Percentiles rank a stretch among this genome's conserved stretches.
These are phyloP conservation scores for Chalciporus pseudorubinellus DNA, from an alignment of 768 basidiomycete genomes.

Conservation along the genomic window DNA sequence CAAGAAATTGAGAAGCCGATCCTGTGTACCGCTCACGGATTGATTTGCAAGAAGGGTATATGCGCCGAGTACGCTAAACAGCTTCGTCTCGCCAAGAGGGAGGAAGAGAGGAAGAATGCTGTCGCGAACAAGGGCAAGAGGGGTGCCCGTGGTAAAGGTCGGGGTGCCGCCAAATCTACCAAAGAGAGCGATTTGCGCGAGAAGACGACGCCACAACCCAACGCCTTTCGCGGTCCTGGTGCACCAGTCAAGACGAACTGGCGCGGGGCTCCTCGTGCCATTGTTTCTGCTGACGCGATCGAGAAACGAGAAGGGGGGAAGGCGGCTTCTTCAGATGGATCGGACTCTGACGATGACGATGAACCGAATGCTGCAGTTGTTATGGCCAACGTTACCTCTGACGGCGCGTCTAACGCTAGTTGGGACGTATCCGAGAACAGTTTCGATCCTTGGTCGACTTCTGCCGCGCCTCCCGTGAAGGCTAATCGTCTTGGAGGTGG, in stretches of 20 bases:
- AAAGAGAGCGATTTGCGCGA: neutral
- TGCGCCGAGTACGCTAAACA: constrained; percentile 33
- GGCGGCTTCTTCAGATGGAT: constrained; percentile 2
- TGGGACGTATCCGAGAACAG: constrained; percentile 22
- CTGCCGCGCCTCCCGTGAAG: constrained; percentile 5
- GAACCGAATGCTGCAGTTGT: constrained; percentile 7
- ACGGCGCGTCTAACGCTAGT: constrained; percentile 17
- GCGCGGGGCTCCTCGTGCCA: constrained; percentile 27
- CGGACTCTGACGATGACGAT: constrained; percentile 12
- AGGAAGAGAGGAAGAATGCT: constrained; percentile 15
- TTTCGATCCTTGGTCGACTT: constrained; percentile 22
- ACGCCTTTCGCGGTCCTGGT: constrained; percentile 28
- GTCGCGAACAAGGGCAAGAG: constrained; percentile 22
- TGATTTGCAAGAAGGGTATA: constrained; percentile 38
- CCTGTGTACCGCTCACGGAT: constrained; percentile 33
- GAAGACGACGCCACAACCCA: constrained; percentile 8
- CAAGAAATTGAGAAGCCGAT: constrained; percentile 8
- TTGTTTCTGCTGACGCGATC: constrained; percentile 24
- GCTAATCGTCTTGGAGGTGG: neutral
- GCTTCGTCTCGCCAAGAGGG: constrained; percentile 17
- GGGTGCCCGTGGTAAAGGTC: constrained; percentile 11
- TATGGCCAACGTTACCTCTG: neutral
- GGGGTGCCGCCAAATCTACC: constrained; percentile 2
- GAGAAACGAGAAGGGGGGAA: constrained; percentile 23
- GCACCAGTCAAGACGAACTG: constrained; percentile 32